Evolutionary conservation across 139 green algal species (phyloP), one percentile per base, ranked within the genome.

Genomic region (Chlorella sp.): DNA sequence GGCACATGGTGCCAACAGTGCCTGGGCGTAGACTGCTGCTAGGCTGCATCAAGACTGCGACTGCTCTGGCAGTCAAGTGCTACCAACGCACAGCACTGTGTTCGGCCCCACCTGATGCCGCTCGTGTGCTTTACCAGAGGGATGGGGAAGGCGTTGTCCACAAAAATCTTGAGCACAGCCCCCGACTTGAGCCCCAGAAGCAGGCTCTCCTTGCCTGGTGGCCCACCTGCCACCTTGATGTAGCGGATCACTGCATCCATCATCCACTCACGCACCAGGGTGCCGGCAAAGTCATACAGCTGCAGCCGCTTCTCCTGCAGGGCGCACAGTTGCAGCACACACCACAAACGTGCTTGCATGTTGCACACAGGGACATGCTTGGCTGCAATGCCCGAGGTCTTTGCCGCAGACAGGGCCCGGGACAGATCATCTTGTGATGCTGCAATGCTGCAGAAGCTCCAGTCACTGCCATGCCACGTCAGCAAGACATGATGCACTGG

Each of bases 121-220:
- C n/a, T n/a, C n/a, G n/a, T n/a, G n/a, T n/a, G n/a, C n/a, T n/a
- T n/a, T n/a, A n/a, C n/a, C n/a, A n/a, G n/a, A n/a, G n/a, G 71
- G n/a, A 92, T 89, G 34, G 90, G 89, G 67, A 93, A 92, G 23
- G 82, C 72, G 80, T 94, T 94, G 83, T 96, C 79, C 22, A 95
- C 74, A 68, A 88, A 92, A 33, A 95, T 88, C 74, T 91, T 89
- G 33, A 90, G 62, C 26, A 93, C 80, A 14, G 71, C 67, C 33
- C 91, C 91, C 31, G 59, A 84, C 77, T 91, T 91, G 10, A 93
- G 81, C 0, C 90, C 91, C 26, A 94, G 82, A 60, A 96, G 80
- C 63, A 96, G 72, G 0, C 86, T 88, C 85, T 96, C 90, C 20
- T 75, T 66, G 24, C 79, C 72, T 24, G 72, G 24, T 24, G 86